Evolutionary conservation across 2,329 filamentous ascomycete genomes (phyloP).

Genomic region (Chlorencoelia australis): DNA sequence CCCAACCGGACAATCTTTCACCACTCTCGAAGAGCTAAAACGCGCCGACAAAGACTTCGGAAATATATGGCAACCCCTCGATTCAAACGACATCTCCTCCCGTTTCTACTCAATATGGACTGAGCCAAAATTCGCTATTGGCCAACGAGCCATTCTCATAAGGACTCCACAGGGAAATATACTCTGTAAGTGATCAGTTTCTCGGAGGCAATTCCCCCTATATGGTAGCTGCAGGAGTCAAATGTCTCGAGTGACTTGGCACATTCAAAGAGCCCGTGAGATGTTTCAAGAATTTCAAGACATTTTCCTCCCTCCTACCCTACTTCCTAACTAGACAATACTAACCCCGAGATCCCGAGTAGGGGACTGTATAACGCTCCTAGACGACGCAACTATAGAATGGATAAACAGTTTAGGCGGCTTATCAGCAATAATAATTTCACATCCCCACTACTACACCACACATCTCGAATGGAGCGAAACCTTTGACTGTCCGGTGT

Average conservation of each 20-base stretch:
- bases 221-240: too few relatives aligned
- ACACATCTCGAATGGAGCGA: conserved; percentile 66
- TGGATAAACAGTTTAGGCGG: conserved; percentile 52
- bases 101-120: conserved; percentile 39
- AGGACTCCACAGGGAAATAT: conserved; percentile 58
- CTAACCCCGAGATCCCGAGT: too few relatives aligned
- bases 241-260: too few relatives aligned
- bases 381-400: conserved; percentile 54
- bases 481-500: conserved; percentile 60
- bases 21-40: conserved; percentile 41
- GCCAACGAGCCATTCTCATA: conserved; percentile 63
- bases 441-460: conserved; percentile 75
- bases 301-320: too few relatives aligned
- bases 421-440: conserved; percentile 62
- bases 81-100: conserved; percentile 37
- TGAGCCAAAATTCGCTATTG: conserved; percentile 57
- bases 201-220: too few relatives aligned
- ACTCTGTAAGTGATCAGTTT: too few relatives aligned
- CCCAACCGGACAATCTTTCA: conserved; percentile 53
- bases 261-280: too few relatives aligned
- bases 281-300: too few relatives aligned
- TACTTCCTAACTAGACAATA: too few relatives aligned
- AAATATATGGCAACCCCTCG: conserved; percentile 42
- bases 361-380: conserved; percentile 66
- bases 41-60: conserved; percentile 28